These are phyloP conservation scores for Starmerella geochares DNA, from an alignment of 805 yeast species.

Conservation along the genomic window DNA sequence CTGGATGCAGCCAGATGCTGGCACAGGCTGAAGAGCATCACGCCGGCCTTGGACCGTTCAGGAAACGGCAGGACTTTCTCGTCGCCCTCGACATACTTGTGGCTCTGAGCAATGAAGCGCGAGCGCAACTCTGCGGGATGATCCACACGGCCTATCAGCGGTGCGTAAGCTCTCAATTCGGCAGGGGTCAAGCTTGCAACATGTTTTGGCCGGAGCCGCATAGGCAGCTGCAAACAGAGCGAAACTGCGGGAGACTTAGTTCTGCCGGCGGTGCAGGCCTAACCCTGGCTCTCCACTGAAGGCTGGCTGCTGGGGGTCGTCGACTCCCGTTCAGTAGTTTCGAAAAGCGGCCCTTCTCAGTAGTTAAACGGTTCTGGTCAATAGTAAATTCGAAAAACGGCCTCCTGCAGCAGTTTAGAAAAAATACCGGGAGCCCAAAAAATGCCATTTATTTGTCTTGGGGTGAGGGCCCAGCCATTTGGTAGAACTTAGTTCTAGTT, in stretches of 20 bases:
- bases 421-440: too few species aligned
- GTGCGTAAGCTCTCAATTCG: constrained; percentile 13
- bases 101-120: constrained; percentile 13
- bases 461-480: too few species aligned
- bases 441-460: too few species aligned
- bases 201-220: constrained; percentile 18
- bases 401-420: too few species aligned
- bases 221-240: background rate
- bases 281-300: background rate
- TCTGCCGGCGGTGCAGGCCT: background rate
- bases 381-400: too few species aligned
- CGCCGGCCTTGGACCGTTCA: constrained; percentile 20
- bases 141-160: constrained; percentile 10
- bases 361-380: too few species aligned
- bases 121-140: background rate
- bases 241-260: background rate
- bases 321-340: too few species aligned
- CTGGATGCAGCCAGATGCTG: constrained; percentile 4
- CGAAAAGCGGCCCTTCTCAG: too few species aligned
- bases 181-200: constrained; percentile 12
- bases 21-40: constrained; percentile 17
- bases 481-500: too few species aligned
- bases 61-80: constrained; percentile 24
- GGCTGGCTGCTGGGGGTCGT: too few species aligned
- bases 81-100: constrained; percentile 17